Evolutionary conservation across 164 flowering plant species (phyloP).

Genomic region (Amborella trichopoda): DNA sequence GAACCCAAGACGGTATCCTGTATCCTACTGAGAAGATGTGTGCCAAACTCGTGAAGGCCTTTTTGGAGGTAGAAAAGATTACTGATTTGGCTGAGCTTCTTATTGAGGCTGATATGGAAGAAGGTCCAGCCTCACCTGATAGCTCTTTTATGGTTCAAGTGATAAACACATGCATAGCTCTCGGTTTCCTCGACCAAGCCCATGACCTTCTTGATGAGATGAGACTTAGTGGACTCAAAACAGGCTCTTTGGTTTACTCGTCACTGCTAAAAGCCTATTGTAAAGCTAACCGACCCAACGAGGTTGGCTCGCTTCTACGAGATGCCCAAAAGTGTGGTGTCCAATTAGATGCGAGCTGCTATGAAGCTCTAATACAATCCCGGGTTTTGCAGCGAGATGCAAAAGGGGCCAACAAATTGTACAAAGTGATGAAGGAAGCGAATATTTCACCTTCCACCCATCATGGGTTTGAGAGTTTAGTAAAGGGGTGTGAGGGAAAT

Average conservation of each 20-base stretch:
- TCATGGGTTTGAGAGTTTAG: constrained; percentile 45
- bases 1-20: constrained; percentile 61
- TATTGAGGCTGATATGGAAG: constrained; percentile 61
- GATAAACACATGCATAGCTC: constrained; percentile 67
- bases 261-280: constrained; percentile 83
- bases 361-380: constrained; percentile 58
- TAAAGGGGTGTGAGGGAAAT: constrained; percentile 34
- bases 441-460: constrained; percentile 44
- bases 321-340: constrained; percentile 82
- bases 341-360: constrained; percentile 76
- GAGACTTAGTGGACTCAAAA: constrained; percentile 58
- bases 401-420: constrained; percentile 60
- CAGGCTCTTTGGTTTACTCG: constrained; percentile 52
- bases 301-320: constrained; percentile 45
- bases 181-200: constrained; percentile 82
- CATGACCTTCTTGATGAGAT: constrained; percentile 90
- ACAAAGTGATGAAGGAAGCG: constrained; percentile 88
- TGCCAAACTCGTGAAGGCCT: constrained; percentile 70
- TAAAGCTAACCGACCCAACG: constrained; percentile 37
- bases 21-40: constrained; percentile 67
- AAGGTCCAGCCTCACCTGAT: constrained; percentile 50
- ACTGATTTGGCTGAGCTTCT: constrained; percentile 70
- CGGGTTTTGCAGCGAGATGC: constrained; percentile 56
- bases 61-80: constrained; percentile 60
- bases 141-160: constrained; percentile 59